Evolutionary conservation across 2,329 filamentous ascomycete genomes (phyloP).

Genomic region (Pseudomassariella vexata): DNA sequence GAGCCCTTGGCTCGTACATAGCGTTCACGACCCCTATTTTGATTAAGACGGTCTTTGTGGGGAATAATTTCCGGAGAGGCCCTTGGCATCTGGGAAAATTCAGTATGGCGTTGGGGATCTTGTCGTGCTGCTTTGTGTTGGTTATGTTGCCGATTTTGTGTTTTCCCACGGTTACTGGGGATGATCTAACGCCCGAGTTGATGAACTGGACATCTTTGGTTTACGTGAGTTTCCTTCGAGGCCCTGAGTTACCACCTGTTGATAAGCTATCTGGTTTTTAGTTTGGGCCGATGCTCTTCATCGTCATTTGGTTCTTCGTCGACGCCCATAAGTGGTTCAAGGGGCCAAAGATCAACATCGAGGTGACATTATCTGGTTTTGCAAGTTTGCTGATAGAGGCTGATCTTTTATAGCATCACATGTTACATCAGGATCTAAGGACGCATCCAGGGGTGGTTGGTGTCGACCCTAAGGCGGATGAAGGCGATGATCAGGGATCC

Average conservation of each 20-base stretch:
- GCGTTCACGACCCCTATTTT: slow-evolving; percentile 54
- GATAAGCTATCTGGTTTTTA: no score
- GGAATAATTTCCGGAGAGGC: slow-evolving; percentile 57
- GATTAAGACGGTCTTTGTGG: slow-evolving; percentile 54
- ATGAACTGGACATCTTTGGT: slow-evolving; percentile 66
- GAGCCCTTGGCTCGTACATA: slow-evolving; percentile 62
- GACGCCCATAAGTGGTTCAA: slow-evolving; percentile 64
- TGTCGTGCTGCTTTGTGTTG: slow-evolving; percentile 53
- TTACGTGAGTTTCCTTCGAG: slow-evolving; percentile 24
- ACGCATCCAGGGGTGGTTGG: slow-evolving; percentile 13
- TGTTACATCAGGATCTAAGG: slow-evolving; percentile 14
- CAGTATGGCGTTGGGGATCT: slow-evolving; percentile 49
- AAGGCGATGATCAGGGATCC: no score
- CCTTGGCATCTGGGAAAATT: slow-evolving; percentile 63
- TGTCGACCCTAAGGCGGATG: slow-evolving; percentile 5
- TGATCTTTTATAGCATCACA: slow-evolving; percentile 18
- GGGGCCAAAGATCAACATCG: slow-evolving; percentile 63
- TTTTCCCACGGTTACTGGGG: slow-evolving; percentile 52
- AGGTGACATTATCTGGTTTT: slow-evolving; percentile 18
- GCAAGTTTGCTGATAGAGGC: neutral
- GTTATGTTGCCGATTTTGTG: slow-evolving; percentile 66
- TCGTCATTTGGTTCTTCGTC: slow-evolving; percentile 57
- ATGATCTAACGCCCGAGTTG: slow-evolving; percentile 37
- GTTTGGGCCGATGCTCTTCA: slow-evolving; percentile 54
- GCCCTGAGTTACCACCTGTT: neutral